A percentile compares a stretch with the other conserved stretches of the same genome.
Evolutionary conservation across 179 eudicot genomes (phyloP).

Genomic region (Pouteria campechiana): DNA sequence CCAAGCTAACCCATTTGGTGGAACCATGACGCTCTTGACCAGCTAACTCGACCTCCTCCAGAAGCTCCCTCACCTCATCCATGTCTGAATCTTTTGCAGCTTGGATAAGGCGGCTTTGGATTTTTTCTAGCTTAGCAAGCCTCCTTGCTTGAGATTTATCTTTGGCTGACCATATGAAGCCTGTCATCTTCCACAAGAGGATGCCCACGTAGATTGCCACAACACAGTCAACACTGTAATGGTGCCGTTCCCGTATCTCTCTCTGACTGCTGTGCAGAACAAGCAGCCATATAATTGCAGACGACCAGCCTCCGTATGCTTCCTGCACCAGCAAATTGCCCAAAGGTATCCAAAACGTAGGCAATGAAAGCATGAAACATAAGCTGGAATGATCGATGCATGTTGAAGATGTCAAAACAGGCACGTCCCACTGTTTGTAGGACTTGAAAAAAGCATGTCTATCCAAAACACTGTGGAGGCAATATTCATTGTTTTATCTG

Average conservation of each 20-base stretch:
- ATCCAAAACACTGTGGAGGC: too few species aligned
- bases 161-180: constrained; percentile 60
- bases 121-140: constrained; percentile 55
- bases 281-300: constrained; percentile 71
- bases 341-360: too few species aligned
- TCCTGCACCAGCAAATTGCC: constrained; percentile 42
- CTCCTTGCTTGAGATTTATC: constrained; percentile 24
- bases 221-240: constrained; percentile 73
- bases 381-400: too few species aligned
- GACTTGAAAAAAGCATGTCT: too few species aligned
- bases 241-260: constrained; percentile 92
- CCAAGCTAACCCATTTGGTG: constrained; percentile 29
- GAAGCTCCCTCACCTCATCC: constrained; percentile 61
- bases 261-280: constrained; percentile 88
- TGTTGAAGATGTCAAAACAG: too few species aligned
- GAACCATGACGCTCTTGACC: constrained; percentile 19
- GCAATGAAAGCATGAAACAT: too few species aligned
- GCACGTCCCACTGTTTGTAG: too few species aligned
- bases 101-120: constrained; percentile 50
- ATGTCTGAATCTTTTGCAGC: constrained; percentile 91
- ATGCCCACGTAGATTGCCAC: constrained; percentile 85
- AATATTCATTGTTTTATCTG: too few species aligned
- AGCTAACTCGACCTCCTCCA: constrained; percentile 52
- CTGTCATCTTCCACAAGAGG: constrained; percentile 87
- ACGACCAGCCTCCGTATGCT: constrained; percentile 92